A percentile compares a stretch with the other conserved stretches of the same genome.
Evolutionary conservation across 1,139 yeast species (phyloP).

Genomic region (Protomyces pachydermus): DNA sequence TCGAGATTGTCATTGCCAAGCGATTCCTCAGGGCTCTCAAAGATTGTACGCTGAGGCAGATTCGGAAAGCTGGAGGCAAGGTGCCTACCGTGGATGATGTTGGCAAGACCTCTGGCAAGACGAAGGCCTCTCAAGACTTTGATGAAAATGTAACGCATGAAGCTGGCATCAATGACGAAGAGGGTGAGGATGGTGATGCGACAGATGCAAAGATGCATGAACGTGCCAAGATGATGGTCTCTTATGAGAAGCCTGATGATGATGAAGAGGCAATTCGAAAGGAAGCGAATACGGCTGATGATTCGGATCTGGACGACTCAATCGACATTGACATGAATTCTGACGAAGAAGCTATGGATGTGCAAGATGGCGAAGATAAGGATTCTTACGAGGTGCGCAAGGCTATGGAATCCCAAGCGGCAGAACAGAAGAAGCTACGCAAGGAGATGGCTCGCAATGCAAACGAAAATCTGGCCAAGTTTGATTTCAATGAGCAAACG

Average conservation of each 20-base stretch:
- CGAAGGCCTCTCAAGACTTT: constrained; percentile 33
- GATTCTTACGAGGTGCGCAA: constrained; percentile 31
- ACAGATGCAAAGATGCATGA: constrained; percentile 60
- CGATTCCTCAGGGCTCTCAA: constrained; percentile 70
- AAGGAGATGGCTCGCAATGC: constrained; percentile 72
- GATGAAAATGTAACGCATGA: constrained; percentile 32
- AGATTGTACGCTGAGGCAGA: constrained; percentile 65
- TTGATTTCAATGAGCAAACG: constrained; percentile 79
- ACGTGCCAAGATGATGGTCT: constrained; percentile 75
- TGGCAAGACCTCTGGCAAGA: constrained; percentile 64
- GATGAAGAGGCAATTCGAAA: constrained; percentile 86
- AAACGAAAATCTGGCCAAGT: constrained; percentile 61
- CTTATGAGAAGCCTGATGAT: constrained; percentile 92
- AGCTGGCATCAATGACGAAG: constrained; percentile 35
- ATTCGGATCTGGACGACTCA: constrained; percentile 44
- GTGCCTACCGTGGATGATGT: constrained; percentile 41
- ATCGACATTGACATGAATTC: constrained; percentile 37
- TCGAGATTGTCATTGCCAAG: constrained; percentile 62
- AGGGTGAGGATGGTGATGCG: constrained; percentile 56
- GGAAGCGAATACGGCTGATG: constrained; percentile 59
- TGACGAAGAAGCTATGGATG: constrained; percentile 34
- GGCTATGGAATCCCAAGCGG: constrained; percentile 42
- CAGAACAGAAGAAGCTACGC: constrained; percentile 65
- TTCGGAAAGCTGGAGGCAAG: constrained; percentile 43
- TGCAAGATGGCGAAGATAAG: constrained; percentile 30